Base-by-base conservation (phyloP, 257 asterid genomes). In the Parsonsia alboflavescens region DNA sequence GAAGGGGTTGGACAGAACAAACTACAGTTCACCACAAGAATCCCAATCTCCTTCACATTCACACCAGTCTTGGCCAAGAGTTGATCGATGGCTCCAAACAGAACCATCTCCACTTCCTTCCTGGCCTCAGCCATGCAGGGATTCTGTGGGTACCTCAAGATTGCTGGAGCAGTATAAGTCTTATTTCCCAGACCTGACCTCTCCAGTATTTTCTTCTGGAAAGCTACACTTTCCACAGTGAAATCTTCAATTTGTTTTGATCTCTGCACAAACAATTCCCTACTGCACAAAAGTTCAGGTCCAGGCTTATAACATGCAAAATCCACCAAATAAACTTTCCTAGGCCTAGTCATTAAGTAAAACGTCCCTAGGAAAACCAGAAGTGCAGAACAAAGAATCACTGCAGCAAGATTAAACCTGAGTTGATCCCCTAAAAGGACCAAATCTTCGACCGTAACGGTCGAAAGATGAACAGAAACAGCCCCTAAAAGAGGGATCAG, bases 291-390 rank as follows among this genome's bases (percentile, higher is more conserved):
- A 4, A 68, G 59, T 2, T 84, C 80, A 2, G 78, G 73, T 12
- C 75, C 52, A n/a, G 85, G 85, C 36, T 84, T 84, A 71, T 76
- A 84, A 72, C 85, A 81, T 54, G 85, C 79, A 61, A 84, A 84
- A 77, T 84, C 84, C 0, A 84, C 80, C 7, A 84, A 39, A 58
- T 76, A 84, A 16, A 84, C 79, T 54, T 79, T 74, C 59, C 82
- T 79, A 30, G 88, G 84, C 68, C 81, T 58, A 16, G 77, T 70
- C 85, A 79, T 79, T 26, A 65, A 75, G 63, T 74, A 56, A 75
- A 79, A 53, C 2, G 79, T 79, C 6, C 73, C 80, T 49, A 82
- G 45, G 74, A 79, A 77, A 15, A 84, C 79, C 53, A 75, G 24
- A 3, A 84, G 44, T 9, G 77, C 24, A 10, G 76, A 74, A 12